Percentiles rank a stretch among this genome's conserved stretches.
phyloP scores from a whole-genome alignment of 2,329 filamentous ascomycete genomes.

The Hypoxylon sp. region DNA sequence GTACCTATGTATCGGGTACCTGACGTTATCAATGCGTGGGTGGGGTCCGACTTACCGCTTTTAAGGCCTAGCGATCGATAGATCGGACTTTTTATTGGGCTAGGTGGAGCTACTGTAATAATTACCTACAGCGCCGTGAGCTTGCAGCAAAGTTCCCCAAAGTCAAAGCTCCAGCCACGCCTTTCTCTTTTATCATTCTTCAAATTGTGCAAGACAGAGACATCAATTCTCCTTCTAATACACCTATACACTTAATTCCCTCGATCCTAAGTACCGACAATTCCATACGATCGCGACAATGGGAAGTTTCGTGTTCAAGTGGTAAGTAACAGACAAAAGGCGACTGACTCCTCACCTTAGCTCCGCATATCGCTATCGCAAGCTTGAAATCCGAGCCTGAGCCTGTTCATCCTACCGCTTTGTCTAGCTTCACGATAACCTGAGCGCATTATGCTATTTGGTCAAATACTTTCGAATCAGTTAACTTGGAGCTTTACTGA shows the following conservation, averaged over 20 bases:
- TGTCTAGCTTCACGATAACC: slow-evolving; percentile 16
- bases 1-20: slow-evolving; percentile 28
- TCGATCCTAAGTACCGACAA: slow-evolving; percentile 19
- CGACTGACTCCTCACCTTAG: slow-evolving; percentile 13
- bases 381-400: slow-evolving; percentile 13
- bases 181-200: slow-evolving; percentile 25
- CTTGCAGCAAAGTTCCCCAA: slow-evolving; percentile 1
- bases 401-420: slow-evolving; percentile 18
- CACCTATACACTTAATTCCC: slow-evolving; percentile 12
- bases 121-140: slow-evolving; percentile 17
- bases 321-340: slow-evolving; percentile 65
- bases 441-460: slow-evolving; percentile 39
- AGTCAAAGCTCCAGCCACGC: slow-evolving; percentile 15
- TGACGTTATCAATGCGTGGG: slow-evolving; percentile 37
- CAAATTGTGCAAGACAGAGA: slow-evolving; percentile 10
- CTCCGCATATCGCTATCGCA: slow-evolving; percentile 12
- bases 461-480: not conserved
- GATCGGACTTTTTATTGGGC: slow-evolving; percentile 26
- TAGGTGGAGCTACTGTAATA: not conserved
- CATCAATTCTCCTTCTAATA: slow-evolving; percentile 16
- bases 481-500: slow-evolving; percentile 44
- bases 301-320: slow-evolving; percentile 79
- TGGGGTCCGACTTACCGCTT: slow-evolving; percentile 11
- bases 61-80: slow-evolving; percentile 28
- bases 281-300: slow-evolving; percentile 58